A percentile compares a stretch with the other conserved stretches of the same genome.
These are phyloP conservation scores for Pichia kudriavzevii DNA, from an alignment of 1,139 yeast species.

Conservation along the genomic window DNA sequence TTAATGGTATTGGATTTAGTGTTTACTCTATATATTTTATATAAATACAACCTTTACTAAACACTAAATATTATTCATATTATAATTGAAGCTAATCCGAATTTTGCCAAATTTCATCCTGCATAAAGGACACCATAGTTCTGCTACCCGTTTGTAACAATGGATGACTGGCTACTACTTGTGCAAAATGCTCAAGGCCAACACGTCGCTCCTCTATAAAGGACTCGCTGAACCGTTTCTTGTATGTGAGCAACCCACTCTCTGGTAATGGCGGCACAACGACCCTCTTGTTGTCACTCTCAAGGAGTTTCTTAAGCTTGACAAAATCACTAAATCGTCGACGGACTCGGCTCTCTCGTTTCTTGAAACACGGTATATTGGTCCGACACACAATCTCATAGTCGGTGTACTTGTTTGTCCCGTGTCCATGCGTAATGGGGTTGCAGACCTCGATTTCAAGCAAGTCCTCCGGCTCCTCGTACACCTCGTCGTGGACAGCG, in stretches of 20 bases:
- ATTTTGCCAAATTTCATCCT: conserved; percentile 73
- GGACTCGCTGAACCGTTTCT: conserved; percentile 71
- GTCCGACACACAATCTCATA: conserved; percentile 85
- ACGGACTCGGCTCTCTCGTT: conserved; percentile 60
- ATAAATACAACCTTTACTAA: too few relatives aligned
- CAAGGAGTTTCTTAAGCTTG: conserved; percentile 64
- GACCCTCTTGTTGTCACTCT: conserved; percentile 41
- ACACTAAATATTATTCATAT: too few relatives aligned
- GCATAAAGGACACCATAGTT: conserved; percentile 75
- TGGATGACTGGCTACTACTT: conserved; percentile 88
- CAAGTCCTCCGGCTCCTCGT: conserved; percentile 93
- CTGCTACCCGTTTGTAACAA: conserved; percentile 84
- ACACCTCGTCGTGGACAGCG: conserved; percentile 51
- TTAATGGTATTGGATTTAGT: too few relatives aligned
- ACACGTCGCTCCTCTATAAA: conserved; percentile 77
- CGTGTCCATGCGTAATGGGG: conserved; percentile 70
- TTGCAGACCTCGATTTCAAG: conserved; percentile 81
- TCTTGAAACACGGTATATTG: conserved; percentile 78
- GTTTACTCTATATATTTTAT: too few relatives aligned
- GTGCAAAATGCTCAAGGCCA: conserved; percentile 76
- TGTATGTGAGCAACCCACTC: conserved; percentile 53
- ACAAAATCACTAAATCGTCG: conserved; percentile 90
- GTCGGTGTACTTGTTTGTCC: conserved; percentile 63
- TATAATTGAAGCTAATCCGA: too few relatives aligned
- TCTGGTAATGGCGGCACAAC: conserved; percentile 87